A percentile compares a stretch with the other conserved stretches of the same genome.
Conservation (phyloP, 257 asterid genomes). For the Capsicum rhomboideum region DNA sequence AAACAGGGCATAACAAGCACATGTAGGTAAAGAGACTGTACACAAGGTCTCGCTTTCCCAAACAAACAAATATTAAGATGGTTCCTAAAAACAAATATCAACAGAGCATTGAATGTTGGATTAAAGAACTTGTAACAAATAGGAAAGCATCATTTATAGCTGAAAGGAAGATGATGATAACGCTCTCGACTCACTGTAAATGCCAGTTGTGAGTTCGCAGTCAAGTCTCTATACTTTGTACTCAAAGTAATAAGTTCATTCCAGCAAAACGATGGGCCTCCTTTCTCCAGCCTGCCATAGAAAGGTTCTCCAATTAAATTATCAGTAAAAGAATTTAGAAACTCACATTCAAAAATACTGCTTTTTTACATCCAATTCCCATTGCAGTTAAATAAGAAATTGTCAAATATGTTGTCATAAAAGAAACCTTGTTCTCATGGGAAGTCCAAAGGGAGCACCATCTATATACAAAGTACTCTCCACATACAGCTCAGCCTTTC, state of each 20-base stretch:
- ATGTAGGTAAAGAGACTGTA: background rate
- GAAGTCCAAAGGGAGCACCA: conserved; percentile 98
- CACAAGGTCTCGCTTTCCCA: background rate
- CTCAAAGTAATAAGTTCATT: conserved; percentile 87
- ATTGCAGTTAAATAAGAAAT: background rate
- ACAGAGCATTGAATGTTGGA: background rate
- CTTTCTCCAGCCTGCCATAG: conserved; percentile 63
- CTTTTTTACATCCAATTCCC: background rate
- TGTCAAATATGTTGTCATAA: background rate
- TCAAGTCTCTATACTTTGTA: conserved; percentile 88
- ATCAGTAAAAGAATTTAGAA: background rate
- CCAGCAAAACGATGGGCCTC: conserved; percentile 85
- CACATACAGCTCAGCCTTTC: conserved; percentile 70
- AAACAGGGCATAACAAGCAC: background rate
- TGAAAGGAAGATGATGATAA: background rate
- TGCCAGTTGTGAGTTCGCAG: conserved; percentile 83
- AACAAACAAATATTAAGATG: background rate
- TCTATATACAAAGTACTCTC: conserved; percentile 77
- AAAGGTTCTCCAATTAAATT: background rate
- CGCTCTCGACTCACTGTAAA: conserved; percentile 51
- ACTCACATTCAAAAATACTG: background rate
- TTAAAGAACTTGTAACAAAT: background rate
- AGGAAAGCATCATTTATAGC: background rate
- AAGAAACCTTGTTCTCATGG: conserved; percentile 83
- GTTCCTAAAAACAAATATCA: background rate